These are phyloP conservation scores for Rhodotorula kratochvilovae DNA, from an alignment of 768 basidiomycete genomes.

Conservation along the genomic window DNA sequence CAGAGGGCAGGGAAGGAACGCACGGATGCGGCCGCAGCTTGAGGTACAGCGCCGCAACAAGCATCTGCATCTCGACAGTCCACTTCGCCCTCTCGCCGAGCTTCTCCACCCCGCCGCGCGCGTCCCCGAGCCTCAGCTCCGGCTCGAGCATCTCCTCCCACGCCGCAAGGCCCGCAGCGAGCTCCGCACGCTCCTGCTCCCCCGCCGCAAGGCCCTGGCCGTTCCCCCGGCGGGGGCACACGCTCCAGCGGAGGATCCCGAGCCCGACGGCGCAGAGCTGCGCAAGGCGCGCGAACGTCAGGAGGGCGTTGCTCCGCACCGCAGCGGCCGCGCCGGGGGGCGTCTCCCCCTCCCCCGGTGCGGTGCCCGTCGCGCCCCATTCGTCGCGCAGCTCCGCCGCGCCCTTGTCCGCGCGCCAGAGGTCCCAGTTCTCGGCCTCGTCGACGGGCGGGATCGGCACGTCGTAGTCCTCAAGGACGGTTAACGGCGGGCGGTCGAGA, in stretches of 20 bases:
- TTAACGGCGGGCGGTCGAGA: conserved; percentile 14
- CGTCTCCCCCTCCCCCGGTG: too few species aligned
- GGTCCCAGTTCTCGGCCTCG: conserved; percentile 30
- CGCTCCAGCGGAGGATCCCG: conserved; percentile 17
- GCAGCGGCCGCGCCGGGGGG: not conserved
- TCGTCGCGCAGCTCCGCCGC: conserved; percentile 17
- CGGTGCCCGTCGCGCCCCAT: not conserved
- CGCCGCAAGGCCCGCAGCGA: conserved; percentile 4
- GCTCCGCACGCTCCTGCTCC: conserved; percentile 21
- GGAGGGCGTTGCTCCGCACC: conserved; percentile 14
- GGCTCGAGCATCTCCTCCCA: conserved; percentile 18
- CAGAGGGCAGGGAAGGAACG: not conserved
- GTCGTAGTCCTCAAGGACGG: conserved; percentile 32
- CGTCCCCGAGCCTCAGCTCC: conserved; percentile 16
- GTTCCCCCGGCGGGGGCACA: conserved; percentile 23
- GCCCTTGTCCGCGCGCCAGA: conserved; percentile 34
- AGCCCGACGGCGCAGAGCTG: conserved; percentile 32
- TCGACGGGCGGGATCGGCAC: conserved; percentile 26
- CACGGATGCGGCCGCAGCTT: conserved; percentile 23
- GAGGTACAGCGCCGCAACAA: conserved; percentile 6
- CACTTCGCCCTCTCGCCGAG: conserved; percentile 16
- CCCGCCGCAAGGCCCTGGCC: conserved; percentile 11
- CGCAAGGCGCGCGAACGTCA: conserved; percentile 18
- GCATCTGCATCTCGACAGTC: conserved; percentile 29
- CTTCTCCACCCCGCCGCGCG: conserved; percentile 3